Base-by-base conservation (phyloP, 2,329 filamentous ascomycete genomes). In the Aschersonia sp. region DNA sequence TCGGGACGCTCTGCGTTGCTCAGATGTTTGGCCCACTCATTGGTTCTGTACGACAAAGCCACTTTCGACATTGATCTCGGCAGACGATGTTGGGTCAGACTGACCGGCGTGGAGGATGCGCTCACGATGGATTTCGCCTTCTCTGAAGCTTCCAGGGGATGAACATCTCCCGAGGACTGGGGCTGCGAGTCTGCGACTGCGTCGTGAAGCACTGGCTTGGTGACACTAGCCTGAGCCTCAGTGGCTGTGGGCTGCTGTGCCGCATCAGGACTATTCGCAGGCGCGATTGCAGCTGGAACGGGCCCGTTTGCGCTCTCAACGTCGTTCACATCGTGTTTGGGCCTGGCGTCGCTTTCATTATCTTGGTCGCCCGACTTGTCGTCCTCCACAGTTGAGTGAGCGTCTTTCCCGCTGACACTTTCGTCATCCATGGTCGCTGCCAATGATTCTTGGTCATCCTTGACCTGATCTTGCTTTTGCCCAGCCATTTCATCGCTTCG, bases 1-100 rank as follows among this genome's bases (percentile, higher is more conserved):
- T 80, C 75, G 1, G 88, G 88, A 4, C 70, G 67, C 12, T 96
- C 89, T 5, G 91, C 89, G 42, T 76, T 69, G 52, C 81, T 80
- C 9, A 95, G 72, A 61, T 95, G 88, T 62, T 95, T 96, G 0
- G 89, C 88, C 91, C 91, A 97, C 65, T 97, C 91, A 54, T 94
- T 94, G 2, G 89, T 96, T 49, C 91, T 79, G 59, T 92, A 94
- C 0, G 84, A 85, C 61, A 87, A 70, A 2, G 89, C 84, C 6
- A 94, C 77, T 51, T 78, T 82, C 1, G 89, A 92, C 35, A 89
- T 65, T 9, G 79, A 78, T n/a, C 73, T 68, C 0, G 86, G 85
- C 7, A 94, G 72, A 9, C 72, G 72, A 3, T 80, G 78, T 52
- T 73, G 74, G 4, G 74, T 80, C 50, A 84, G 61, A 44, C 66